Percentiles rank a stretch among this genome's conserved stretches.
These are phyloP conservation scores for Begonia loranthoides DNA, from an alignment of 306 rosid species.

Conservation along the genomic window DNA sequence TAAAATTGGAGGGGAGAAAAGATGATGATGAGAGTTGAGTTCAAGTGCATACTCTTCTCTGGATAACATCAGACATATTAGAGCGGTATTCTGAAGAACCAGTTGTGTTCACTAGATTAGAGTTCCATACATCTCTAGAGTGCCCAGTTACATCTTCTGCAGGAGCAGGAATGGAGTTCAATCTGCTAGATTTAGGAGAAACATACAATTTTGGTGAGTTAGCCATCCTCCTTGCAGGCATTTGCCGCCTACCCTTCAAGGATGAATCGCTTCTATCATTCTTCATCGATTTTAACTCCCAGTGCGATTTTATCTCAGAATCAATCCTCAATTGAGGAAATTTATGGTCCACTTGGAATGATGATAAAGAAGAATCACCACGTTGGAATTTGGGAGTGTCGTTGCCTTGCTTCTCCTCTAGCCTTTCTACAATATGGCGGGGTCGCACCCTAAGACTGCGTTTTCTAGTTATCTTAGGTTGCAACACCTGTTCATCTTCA, in stretches of 20 bases:
- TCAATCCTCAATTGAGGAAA: slow-evolving; percentile 34
- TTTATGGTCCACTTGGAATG: slow-evolving; percentile 45
- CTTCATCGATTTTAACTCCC: slow-evolving; percentile 38
- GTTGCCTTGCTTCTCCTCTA: slow-evolving; percentile 53
- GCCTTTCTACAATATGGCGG: slow-evolving; percentile 59
- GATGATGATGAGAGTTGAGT: not conserved
- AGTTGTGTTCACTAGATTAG: slow-evolving; percentile 39
- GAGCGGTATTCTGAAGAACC: slow-evolving; percentile 39
- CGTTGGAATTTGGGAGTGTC: slow-evolving; percentile 47
- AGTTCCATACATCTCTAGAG: slow-evolving; percentile 54
- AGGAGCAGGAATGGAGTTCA: slow-evolving; percentile 41
- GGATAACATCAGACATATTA: slow-evolving; percentile 67
- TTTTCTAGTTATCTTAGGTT: slow-evolving; percentile 81
- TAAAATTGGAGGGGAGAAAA: not conserved
- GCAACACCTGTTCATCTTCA: slow-evolving; percentile 91
- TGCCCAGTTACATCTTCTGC: slow-evolving; percentile 47
- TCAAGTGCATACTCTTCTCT: slow-evolving; percentile 55
- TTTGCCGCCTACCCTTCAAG: slow-evolving; percentile 40
- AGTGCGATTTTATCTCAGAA: slow-evolving; percentile 42
- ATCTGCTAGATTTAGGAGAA: slow-evolving; percentile 60
- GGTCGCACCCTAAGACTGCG: slow-evolving; percentile 88
- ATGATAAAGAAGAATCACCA: slow-evolving; percentile 54
- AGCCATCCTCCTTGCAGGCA: slow-evolving; percentile 54
- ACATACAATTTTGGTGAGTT: slow-evolving; percentile 50
- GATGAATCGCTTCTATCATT: slow-evolving; percentile 56